Percentiles rank a stretch among this genome's conserved stretches.
Evolutionary conservation across 169 alveolate genomes (phyloP).

Genomic region (Cryptosporidium baileyi): DNA sequence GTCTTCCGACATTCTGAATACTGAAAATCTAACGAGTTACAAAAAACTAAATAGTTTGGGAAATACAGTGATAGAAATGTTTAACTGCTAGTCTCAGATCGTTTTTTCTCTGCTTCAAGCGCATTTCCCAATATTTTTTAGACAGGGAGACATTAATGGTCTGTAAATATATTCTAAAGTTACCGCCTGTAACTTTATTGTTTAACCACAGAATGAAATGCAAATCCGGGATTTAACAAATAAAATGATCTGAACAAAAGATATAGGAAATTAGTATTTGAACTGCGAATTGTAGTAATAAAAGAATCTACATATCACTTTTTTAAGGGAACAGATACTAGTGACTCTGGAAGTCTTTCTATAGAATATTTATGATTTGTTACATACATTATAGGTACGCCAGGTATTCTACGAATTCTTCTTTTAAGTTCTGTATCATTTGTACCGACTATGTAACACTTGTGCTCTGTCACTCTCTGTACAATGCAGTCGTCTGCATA

Average conservation of each 20-base stretch:
- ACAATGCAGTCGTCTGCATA: slow-evolving; percentile 99
- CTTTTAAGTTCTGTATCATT: slow-evolving; percentile 96
- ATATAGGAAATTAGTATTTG: neutral
- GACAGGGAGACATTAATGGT: neutral
- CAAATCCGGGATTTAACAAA: neutral
- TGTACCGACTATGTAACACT: slow-evolving; percentile 97
- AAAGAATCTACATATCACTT: neutral
- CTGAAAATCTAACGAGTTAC: too few relatives aligned
- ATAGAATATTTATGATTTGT: slow-evolving; percentile 93
- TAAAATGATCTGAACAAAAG: neutral
- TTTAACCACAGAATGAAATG: too few relatives aligned
- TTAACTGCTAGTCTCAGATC: too few relatives aligned
- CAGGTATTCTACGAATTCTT: slow-evolving; percentile 97
- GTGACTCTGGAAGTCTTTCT: slow-evolving; percentile 93
- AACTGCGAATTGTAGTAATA: neutral
- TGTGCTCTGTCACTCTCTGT: slow-evolving; percentile 93
- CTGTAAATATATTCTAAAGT: neutral
- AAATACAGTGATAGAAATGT: too few relatives aligned
- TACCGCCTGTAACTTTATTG: neutral
- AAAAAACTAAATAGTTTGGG: too few relatives aligned
- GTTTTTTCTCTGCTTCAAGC: too few relatives aligned
- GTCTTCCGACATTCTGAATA: slow-evolving; percentile 71
- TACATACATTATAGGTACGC: slow-evolving; percentile 97
- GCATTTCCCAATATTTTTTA: too few relatives aligned
- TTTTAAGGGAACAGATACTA: slow-evolving; percentile 59